These are phyloP conservation scores for Aspergillus sp. DNA, from an alignment of 2,329 filamentous ascomycete genomes.

Conservation along the genomic window DNA sequence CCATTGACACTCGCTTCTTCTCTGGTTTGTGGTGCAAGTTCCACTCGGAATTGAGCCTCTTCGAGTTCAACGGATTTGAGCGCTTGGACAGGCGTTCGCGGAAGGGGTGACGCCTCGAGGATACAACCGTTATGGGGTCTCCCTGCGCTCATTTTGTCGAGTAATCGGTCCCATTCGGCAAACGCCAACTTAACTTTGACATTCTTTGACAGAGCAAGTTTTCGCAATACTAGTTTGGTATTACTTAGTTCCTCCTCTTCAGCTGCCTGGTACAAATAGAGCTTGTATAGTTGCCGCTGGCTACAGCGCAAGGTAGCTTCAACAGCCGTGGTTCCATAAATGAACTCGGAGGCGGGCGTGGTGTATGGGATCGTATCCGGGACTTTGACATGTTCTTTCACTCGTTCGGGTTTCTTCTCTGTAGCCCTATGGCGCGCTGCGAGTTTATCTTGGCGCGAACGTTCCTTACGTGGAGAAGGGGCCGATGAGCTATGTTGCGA, in stretches of 20 bases:
- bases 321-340: slow-evolving; percentile 82
- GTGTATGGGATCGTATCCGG: slow-evolving; percentile 63
- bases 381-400: slow-evolving; percentile 35
- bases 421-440: slow-evolving; percentile 19
- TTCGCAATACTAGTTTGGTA: slow-evolving; percentile 37
- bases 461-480: neutral
- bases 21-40: slow-evolving; percentile 64
- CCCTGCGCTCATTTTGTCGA: slow-evolving; percentile 80
- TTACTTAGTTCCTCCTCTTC: slow-evolving; percentile 54
- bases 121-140: slow-evolving; percentile 89
- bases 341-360: slow-evolving; percentile 84
- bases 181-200: slow-evolving; percentile 62
- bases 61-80: slow-evolving; percentile 53
- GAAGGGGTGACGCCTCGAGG: slow-evolving; percentile 81
- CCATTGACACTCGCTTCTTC: slow-evolving; percentile 78
- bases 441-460: neutral
- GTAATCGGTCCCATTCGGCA: slow-evolving; percentile 61
- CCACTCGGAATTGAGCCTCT: slow-evolving; percentile 57
- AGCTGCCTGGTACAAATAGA: slow-evolving; percentile 71
- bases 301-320: slow-evolving; percentile 71
- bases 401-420: slow-evolving; percentile 30
- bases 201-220: slow-evolving; percentile 40
- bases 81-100: slow-evolving; percentile 64
- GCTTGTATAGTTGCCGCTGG: slow-evolving; percentile 73
- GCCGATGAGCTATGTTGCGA: neutral